Evolutionary conservation across 345 rosid genomes (phyloP).

Genomic region (Cardamine resedifolia): DNA sequence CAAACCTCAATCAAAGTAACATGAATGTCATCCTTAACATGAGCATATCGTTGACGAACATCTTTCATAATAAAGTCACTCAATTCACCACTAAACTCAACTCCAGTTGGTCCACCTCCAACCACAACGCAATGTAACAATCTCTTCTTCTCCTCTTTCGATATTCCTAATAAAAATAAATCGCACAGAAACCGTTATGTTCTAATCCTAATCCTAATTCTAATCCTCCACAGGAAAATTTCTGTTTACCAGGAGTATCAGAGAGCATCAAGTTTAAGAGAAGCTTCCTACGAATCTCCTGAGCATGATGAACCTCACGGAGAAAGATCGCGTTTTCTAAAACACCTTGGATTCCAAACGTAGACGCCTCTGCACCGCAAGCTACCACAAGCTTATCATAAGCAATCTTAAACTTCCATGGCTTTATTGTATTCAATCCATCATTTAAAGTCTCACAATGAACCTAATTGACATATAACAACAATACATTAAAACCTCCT

Average conservation of each 20-base stretch:
- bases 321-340: slow-evolving; percentile 73
- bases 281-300: slow-evolving; percentile 85
- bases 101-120: slow-evolving; percentile 98
- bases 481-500: slow-evolving; percentile 17
- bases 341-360: slow-evolving; percentile 86
- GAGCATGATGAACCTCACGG: slow-evolving; percentile 93
- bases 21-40: slow-evolving; percentile 78
- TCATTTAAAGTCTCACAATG: slow-evolving; percentile 81
- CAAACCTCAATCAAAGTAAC: slow-evolving; percentile 96
- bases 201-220: not conserved
- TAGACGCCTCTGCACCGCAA: slow-evolving; percentile 76
- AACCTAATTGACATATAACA: slow-evolving; percentile 52
- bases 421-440: slow-evolving; percentile 48
- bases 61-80: slow-evolving; percentile 90
- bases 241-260: slow-evolving; percentile 66
- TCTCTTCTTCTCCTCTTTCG: slow-evolving; percentile 78
- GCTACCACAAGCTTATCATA: slow-evolving; percentile 91
- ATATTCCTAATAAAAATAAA: slow-evolving; percentile 45
- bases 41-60: slow-evolving; percentile 81
- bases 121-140: slow-evolving; percentile 91
- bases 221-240: not conserved
- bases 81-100: slow-evolving; percentile 95
- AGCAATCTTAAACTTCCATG: slow-evolving; percentile 74
- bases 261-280: slow-evolving; percentile 95
- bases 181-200: not conserved